Base-by-base conservation (phyloP, 495 filamentous ascomycete genomes). In the Penicillium psychrofluorescens region DNA sequence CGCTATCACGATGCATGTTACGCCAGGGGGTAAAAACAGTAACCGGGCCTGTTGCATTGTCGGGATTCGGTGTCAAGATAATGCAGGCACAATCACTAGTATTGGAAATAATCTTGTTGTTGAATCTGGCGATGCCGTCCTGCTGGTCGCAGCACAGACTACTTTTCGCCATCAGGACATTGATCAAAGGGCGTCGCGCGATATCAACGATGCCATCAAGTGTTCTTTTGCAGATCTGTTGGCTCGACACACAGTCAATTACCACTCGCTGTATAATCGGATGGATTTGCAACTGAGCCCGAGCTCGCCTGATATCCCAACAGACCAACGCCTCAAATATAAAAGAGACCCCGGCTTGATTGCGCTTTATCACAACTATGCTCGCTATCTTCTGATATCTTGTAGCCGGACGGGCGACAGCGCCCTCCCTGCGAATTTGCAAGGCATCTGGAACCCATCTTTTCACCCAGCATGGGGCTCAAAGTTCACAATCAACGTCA, bases 401-500 rank as follows among this genome's bases (percentile, higher is more conserved):
- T 70, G 63, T 10, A 74, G 68, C 29, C 64, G 71, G 15, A 42
- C 57, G n/a, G 58, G 59, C 12, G 22, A 43, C 29, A 52, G 54
- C 14, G 49, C 68, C 10, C 56, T 80, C 4, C 76, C 79, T n/a
- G 72, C 76, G 12, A 80, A 74, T 32, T 61, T 79, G 1, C 78
- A 82, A 51, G 76, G 76, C 6, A 66, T 79, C 33, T 80, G 75
- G 78, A 79, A 81, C 38, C 53, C 64, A 11, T 61, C 62, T 22
- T 75, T 71, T 43, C 53, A 54, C 37, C 68, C 74, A 0, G 58
- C 73, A 11, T 82, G 75, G 76, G 71, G 70, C 13, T 65, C 66
- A 38, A 78, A 74, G 40, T 80, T 68, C 53, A 80, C 77, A 4
- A 73, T 74, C 40, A 81, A 80, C 47, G 72, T 78, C 56, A 81